Percentiles rank a stretch among this genome's conserved stretches.
phyloP scores from a whole-genome alignment of 192 early-diverging fungal species.

The Mortierella hygrophila region DNA sequence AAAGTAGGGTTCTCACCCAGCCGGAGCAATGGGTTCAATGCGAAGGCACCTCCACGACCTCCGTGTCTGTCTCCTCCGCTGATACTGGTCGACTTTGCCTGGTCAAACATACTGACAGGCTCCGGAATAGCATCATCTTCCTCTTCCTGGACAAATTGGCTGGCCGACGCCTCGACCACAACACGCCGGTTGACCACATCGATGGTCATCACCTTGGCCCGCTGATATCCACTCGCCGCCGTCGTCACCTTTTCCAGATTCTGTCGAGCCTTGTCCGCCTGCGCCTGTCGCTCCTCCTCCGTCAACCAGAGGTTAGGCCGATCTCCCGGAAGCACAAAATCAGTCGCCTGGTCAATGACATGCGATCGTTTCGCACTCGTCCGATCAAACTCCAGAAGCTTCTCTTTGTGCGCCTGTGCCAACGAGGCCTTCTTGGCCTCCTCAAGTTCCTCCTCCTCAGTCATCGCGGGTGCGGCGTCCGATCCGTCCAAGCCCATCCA shows the following conservation, averaged over 20 bases:
- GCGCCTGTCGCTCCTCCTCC: constrained; percentile 58
- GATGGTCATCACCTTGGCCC: constrained; percentile 66
- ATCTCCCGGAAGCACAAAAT: constrained; percentile 68
- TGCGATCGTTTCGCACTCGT: constrained; percentile 60
- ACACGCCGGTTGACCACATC: constrained; percentile 60
- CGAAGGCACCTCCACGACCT: constrained; percentile 46
- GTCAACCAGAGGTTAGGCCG: constrained; percentile 64
- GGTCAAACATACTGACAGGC: constrained; percentile 35
- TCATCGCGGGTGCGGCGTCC: constrained; percentile 38
- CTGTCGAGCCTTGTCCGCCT: constrained; percentile 58
- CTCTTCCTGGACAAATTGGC: constrained; percentile 19
- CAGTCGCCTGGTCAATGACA: constrained; percentile 64
- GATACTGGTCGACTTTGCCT: constrained; percentile 44
- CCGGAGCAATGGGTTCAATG: constrained; percentile 40
- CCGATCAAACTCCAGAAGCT: constrained; percentile 61
- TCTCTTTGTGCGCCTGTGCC: constrained; percentile 65
- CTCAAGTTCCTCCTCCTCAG: constrained; percentile 59
- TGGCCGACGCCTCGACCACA: constrained; percentile 48
- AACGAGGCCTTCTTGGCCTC: constrained; percentile 52
- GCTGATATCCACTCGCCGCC: constrained; percentile 43
- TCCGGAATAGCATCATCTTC: constrained; percentile 55
- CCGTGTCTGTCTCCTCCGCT: constrained; percentile 51
- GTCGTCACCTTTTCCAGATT: constrained; percentile 58
- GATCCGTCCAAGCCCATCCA: constrained; percentile 24
- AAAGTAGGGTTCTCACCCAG: constrained; percentile 48